Evolutionary conservation across 2,329 filamentous ascomycete genomes (phyloP), one percentile per base, ranked within the genome.

Genomic region (Lasiodiplodia theobromae): DNA sequence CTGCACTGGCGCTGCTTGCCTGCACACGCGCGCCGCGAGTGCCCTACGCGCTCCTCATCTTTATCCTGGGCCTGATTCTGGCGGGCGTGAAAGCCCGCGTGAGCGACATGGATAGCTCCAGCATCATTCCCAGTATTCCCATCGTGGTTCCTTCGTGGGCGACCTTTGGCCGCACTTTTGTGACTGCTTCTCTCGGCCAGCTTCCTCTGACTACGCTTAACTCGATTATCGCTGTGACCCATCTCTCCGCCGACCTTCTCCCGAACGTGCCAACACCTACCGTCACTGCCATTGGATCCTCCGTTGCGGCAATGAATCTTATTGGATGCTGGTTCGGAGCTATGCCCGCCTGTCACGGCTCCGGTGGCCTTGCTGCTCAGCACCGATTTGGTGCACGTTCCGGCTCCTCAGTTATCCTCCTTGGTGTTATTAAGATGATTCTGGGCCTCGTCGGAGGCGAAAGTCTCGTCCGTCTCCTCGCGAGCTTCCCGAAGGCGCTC

Each of bases 341-440:
- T 5, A 98, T 97, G 96, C 96, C 95, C 3, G 89, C 96, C 4
- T 98, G 96, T 76, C 96, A 98, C 77, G 95, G 95, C 5, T 93
- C 93, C 0, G 95, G 95, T 2, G 95, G 95, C 0, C 84, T 98
- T 0, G 96, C 96, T 5, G 96, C 92, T 0, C 95, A 98, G 77
- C 93, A 93, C 78, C 89, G 93, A 4, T 98, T 98, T 73, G 95
- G 95, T 0, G 94, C 95, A 4, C 89, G 95, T 58, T 96, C 92
- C 69, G 95, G 95, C 11, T 89, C 93, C 0, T 94, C 91, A 73
- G 86, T 97, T 70, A 88, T 97, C 66, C 77, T 97, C 28, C 87
- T 98, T 0, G 95, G 95, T 0, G 56, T 87, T 0, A 80, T 92
- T 70, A 97, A 97, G 78, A 79, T 97, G 5, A 5, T 91, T 0